phyloP scores from a whole-genome alignment of 495 filamentous ascomycete species.

The Lasiosphaeriaceae sp. region DNA sequence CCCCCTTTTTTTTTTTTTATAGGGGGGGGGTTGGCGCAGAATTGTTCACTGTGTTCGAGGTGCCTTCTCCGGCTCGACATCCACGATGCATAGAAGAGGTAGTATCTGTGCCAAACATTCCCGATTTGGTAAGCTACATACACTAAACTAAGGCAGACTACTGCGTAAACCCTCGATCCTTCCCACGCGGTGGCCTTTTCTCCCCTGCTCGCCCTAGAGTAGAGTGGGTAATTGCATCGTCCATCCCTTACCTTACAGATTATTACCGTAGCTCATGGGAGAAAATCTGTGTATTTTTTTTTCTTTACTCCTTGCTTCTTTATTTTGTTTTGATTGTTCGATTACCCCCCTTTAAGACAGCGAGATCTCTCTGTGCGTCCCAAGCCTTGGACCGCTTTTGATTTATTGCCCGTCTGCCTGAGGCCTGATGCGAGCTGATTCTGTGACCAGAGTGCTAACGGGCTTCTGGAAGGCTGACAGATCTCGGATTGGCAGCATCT shows the following conservation, averaged over 20 bases:
- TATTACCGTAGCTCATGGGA: no score
- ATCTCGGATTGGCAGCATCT: conserved; percentile 16
- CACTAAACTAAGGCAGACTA: not conserved
- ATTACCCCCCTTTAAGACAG: no score
- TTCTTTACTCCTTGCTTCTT: no score
- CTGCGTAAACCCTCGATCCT: not conserved
- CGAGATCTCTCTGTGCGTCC: no score
- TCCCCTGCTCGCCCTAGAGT: not conserved
- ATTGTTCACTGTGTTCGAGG: no score
- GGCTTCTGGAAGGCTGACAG: conserved; percentile 24
- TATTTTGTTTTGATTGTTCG: no score
- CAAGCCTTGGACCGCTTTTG: not conserved
- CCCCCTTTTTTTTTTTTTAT: not conserved
- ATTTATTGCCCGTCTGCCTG: not conserved
- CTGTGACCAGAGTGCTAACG: conserved; percentile 7
- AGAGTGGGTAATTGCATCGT: not conserved
- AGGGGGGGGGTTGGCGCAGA: no score
- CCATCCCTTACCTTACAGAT: not conserved
- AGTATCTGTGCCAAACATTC: not conserved
- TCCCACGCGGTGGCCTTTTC: not conserved
- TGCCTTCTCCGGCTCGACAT: no score
- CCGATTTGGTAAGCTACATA: conserved; percentile 2
- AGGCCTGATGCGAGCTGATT: not conserved
- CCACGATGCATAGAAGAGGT: not conserved
- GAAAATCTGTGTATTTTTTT: no score